Conservation (phyloP, 495 filamentous ascomycete species). For the Terfezia boudieri region DNA sequence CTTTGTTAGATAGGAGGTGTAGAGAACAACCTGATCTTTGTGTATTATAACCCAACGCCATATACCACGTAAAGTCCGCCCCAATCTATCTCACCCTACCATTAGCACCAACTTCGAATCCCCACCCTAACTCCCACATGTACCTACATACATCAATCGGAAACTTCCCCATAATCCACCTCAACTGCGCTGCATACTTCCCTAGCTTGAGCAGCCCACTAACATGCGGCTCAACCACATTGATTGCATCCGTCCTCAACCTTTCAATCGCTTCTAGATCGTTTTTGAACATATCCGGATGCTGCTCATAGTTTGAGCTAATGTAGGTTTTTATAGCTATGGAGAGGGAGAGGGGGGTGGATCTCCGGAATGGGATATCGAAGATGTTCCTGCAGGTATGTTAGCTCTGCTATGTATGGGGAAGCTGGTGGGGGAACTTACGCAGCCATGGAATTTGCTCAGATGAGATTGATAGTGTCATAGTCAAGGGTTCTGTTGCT, state of each 20-base stretch:
- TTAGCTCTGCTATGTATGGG: neutral
- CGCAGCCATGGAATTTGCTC: too few species aligned
- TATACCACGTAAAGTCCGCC: constrained; percentile 88
- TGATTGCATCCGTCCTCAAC: constrained; percentile 58
- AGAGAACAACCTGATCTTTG: constrained; percentile 35
- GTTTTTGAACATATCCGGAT: constrained; percentile 86
- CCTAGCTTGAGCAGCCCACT: constrained; percentile 74
- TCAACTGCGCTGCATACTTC: constrained; percentile 73
- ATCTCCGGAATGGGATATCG: constrained; percentile 68
- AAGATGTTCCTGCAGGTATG: constrained; percentile 3
- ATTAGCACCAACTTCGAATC: constrained; percentile 10
- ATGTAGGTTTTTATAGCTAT: constrained; percentile 86
- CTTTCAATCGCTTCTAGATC: constrained; percentile 75
- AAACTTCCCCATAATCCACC: constrained; percentile 89
- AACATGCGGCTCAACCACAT: constrained; percentile 71
- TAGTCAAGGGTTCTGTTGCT: too few species aligned
- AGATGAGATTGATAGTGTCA: too few species aligned
- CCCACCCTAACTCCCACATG: neutral
- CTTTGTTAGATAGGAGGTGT: neutral
- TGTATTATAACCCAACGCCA: constrained; percentile 74
- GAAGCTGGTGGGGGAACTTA: too few species aligned
- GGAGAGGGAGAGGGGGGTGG: constrained; percentile 51
- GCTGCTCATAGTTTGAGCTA: constrained; percentile 95
- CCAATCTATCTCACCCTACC: constrained; percentile 40
- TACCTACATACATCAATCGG: constrained; percentile 59